Base-by-base conservation (phyloP, 805 yeast species). In the Kodamaea sagamina region DNA sequence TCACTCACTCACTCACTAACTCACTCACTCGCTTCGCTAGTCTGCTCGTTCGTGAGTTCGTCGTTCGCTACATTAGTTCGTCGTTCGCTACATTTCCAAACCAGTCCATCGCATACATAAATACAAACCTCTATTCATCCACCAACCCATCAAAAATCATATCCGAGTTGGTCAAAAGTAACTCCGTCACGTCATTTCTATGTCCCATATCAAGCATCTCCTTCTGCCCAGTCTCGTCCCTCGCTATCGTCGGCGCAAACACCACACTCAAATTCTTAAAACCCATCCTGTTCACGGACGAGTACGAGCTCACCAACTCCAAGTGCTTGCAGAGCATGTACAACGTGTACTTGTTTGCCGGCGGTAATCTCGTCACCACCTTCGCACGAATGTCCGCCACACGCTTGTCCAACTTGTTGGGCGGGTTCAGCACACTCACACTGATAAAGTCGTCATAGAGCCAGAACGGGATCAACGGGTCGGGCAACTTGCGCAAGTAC, bases 171-270 rank as follows among this genome's bases (percentile, higher is more conserved):
- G 68, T 69, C 39, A 86, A 66, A 47, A 92, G 63, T 52, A 85
- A 75, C 60, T 89, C 96, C 3, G 93, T 84, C 19, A 83, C 80
- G 28, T 79, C 84, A 50, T 87, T 89, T 59, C 92, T 77, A 39
- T 80, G 75, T 18, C 84, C 85, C 86, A 89, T 88, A 61, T 93
- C 98, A 42, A 72, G 57, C 61, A 93, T 79, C 61, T 93, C 99
- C 42, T 83, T 77, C 50, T 85, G 89, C 6, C 95, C 90, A 31
- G 81, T 75, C 46, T 74, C 67, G 54, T 89, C 96, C 37, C 96
- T 75, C 0, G 89, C 84, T 34, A 93, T 66, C 6, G 97, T 89
- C 3, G 99, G 98, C 1, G 97, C 96, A 72, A 93, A 93, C 6
- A 92, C 97, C 34, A 93, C 88, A 0, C 96, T 83, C 41, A 93